phyloP scores from a whole-genome alignment of 1,139 yeast genomes.

The Kodamaea suecica region DNA sequence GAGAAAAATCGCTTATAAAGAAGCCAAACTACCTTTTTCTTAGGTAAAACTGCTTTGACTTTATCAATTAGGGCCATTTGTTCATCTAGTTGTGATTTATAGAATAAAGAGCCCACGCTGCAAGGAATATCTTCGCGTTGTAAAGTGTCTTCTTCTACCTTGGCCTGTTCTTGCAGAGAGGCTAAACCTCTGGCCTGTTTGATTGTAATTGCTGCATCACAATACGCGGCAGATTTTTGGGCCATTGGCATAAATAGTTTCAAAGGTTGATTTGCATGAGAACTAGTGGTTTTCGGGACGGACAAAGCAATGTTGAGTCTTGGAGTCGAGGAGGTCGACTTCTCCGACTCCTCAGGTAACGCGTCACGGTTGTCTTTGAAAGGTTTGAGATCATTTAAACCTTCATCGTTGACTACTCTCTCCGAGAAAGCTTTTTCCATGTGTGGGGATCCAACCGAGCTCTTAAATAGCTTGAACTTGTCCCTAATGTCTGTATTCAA shows the following conservation, averaged over 20 bases:
- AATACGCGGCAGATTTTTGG: conserved; percentile 5
- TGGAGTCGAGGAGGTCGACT: no score
- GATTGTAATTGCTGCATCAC: background rate
- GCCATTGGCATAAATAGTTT: background rate
- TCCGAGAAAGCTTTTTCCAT: conserved; percentile 12
- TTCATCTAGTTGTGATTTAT: conserved; percentile 29
- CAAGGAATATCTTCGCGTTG: no score
- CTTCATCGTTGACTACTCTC: conserved; percentile 14
- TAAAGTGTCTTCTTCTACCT: no score
- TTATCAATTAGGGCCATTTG: conserved; percentile 21
- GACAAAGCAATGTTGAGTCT: no score
- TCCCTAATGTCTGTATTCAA: conserved; percentile 6
- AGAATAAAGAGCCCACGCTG: conserved; percentile 27
- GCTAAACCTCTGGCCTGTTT: no score
- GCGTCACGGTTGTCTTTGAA: no score
- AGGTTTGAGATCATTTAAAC: conserved; percentile 11
- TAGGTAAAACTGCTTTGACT: conserved; percentile 34
- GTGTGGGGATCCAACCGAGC: conserved; percentile 7
- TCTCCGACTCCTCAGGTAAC: no score
- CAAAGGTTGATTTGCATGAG: background rate
- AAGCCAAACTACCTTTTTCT: conserved; percentile 34
- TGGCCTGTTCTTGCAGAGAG: no score
- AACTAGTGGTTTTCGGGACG: no score
- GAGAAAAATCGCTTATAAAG: conserved; percentile 38
- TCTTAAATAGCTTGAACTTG: conserved; percentile 3